Evolutionary conservation across 805 yeast genomes (phyloP).

Genomic region (Teunomyces barrocoloradensis): DNA sequence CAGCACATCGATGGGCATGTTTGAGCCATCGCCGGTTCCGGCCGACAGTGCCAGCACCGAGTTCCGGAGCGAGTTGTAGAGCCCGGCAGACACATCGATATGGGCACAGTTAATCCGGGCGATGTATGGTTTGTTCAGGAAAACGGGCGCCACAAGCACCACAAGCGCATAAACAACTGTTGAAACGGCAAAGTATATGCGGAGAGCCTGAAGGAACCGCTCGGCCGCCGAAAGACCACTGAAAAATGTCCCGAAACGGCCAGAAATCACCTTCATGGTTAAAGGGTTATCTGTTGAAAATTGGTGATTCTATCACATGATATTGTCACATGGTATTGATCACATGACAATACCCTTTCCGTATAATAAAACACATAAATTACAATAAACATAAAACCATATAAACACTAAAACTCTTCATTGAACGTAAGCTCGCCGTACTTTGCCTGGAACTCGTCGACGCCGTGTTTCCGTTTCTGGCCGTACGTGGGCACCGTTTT

Average conservation of each 20-base stretch:
- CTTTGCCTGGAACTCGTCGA: slow-evolving; percentile 21
- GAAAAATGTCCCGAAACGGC: too few relatives aligned
- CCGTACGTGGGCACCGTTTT: slow-evolving; percentile 7
- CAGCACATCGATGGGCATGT: slow-evolving; percentile 26
- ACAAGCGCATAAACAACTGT: slow-evolving; percentile 19
- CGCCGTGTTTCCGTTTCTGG: slow-evolving; percentile 24
- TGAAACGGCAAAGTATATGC: slow-evolving; percentile 19
- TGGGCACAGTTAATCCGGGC: slow-evolving; percentile 49
- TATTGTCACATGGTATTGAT: too few relatives aligned
- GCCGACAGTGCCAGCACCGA: slow-evolving; percentile 21
- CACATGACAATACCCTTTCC: too few relatives aligned
- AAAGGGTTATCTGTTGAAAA: too few relatives aligned
- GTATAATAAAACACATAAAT: too few relatives aligned
- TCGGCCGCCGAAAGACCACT: slow-evolving; percentile 22
- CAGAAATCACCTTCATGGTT: too few relatives aligned
- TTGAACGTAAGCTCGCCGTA: slow-evolving; percentile 47
- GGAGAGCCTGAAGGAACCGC: slow-evolving; percentile 20
- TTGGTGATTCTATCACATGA: too few relatives aligned
- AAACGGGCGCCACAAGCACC: slow-evolving; percentile 26
- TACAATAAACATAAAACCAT: not conserved
- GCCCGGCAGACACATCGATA: slow-evolving; percentile 51
- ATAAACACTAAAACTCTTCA: slow-evolving; percentile 43
- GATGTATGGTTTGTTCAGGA: slow-evolving; percentile 19
- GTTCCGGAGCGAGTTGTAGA: slow-evolving; percentile 44
- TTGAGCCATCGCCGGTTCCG: not conserved